Percentiles rank a stretch among this genome's conserved stretches.
phyloP scores from a whole-genome alignment of 768 basidiomycete genomes.

The Auriscalpium orientale region DNA sequence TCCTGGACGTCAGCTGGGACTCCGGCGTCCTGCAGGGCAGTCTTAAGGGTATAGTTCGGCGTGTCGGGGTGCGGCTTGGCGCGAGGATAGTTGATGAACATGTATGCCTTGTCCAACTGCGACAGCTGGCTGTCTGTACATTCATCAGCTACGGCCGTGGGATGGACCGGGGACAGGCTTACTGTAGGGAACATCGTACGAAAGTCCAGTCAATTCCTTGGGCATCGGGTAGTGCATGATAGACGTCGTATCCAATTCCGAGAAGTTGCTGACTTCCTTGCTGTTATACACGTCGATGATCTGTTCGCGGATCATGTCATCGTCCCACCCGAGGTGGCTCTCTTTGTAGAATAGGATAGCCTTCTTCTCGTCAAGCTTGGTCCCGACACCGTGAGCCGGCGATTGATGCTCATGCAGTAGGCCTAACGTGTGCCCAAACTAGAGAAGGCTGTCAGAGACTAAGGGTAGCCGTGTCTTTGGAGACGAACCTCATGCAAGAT shows the following conservation, averaged over 20 bases:
- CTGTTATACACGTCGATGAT: not conserved
- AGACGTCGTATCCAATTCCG: not conserved
- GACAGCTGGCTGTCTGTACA: not conserved
- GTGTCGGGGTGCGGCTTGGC: not conserved
- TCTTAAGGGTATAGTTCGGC: not conserved
- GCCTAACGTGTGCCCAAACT: not conserved
- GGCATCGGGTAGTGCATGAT: not conserved
- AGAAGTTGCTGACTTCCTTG: slow-evolving; percentile 1
- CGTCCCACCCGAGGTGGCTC: not conserved
- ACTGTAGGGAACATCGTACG: not conserved
- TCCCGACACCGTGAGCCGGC: not conserved
- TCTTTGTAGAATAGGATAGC: not conserved
- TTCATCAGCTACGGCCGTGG: not conserved
- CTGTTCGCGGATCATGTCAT: not conserved
- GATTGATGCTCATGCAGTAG: not conserved
- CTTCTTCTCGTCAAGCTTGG: not conserved
- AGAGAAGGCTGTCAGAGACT: not conserved
- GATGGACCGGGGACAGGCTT: not conserved
- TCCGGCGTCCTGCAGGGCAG: not conserved
- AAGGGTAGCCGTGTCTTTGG: not conserved
- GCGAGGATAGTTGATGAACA: not conserved
- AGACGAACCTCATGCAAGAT: not conserved
- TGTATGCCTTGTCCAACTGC: slow-evolving; percentile 1
- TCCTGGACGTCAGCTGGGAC: not conserved
- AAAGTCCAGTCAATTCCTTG: not conserved